These are phyloP conservation scores for Lachnellula occidentalis DNA, from an alignment of 2,329 filamentous ascomycete genomes.

Conservation along the genomic window DNA sequence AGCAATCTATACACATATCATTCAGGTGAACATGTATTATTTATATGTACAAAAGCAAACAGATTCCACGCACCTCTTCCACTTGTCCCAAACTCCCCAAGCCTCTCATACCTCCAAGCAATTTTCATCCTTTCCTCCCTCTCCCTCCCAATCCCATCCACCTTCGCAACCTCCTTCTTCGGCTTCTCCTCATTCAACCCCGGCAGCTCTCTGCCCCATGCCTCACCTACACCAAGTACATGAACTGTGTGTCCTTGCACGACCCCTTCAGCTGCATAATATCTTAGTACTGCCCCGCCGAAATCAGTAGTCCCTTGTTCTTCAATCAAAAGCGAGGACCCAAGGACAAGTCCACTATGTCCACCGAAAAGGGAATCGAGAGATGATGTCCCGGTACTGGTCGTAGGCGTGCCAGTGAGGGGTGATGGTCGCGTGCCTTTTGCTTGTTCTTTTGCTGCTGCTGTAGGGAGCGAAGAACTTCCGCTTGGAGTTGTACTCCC, in stretches of 20 bases:
- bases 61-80: slow-evolving; percentile 34
- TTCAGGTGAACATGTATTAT: not conserved
- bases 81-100: slow-evolving; percentile 61
- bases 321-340: slow-evolving; percentile 73
- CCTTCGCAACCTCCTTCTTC: slow-evolving; percentile 22
- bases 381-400: slow-evolving; percentile 83
- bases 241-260: slow-evolving; percentile 87
- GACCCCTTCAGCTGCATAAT: slow-evolving; percentile 89
- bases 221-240: slow-evolving; percentile 71
- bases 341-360: slow-evolving; percentile 78
- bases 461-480: slow-evolving; percentile 8
- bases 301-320: slow-evolving; percentile 95
- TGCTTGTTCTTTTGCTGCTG: slow-evolving; percentile 23
- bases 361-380: slow-evolving; percentile 81
- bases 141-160: slow-evolving; percentile 23
- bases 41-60: slow-evolving; percentile 47
- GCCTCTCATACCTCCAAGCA: slow-evolving; percentile 90
- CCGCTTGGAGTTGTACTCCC: not conserved
- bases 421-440: slow-evolving; percentile 75
- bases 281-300: slow-evolving; percentile 73
- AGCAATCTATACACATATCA: slow-evolving; percentile 21
- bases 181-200: slow-evolving; percentile 50
- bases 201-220: slow-evolving; percentile 80
- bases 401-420: slow-evolving; percentile 79
- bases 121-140: slow-evolving; percentile 88